These are phyloP conservation scores for Ceratobasidium sp. DNA, from an alignment of 1,284 basidiomycete genomes.

Conservation along the genomic window DNA sequence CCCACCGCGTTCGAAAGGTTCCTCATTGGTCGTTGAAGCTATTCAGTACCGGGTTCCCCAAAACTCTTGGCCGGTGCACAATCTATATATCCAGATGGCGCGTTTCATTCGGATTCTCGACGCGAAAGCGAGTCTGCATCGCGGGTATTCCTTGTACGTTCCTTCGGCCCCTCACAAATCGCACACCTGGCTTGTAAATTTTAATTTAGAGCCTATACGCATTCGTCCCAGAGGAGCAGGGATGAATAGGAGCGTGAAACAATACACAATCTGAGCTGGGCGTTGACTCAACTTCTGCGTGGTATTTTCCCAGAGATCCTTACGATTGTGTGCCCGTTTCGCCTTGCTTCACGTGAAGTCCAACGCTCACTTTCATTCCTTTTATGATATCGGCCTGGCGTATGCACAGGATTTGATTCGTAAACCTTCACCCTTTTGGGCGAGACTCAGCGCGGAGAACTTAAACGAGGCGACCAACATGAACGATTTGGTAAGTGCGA, in stretches of 20 bases:
- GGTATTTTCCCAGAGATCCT: conserved; percentile 76
- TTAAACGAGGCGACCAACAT: conserved; percentile 75
- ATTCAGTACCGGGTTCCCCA: too few species aligned
- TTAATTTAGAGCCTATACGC: conserved; percentile 70
- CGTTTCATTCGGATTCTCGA: too few species aligned
- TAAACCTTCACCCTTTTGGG: conserved; percentile 81
- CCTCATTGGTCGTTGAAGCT: too few species aligned
- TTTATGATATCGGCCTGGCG: conserved; percentile 78
- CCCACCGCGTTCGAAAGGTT: too few species aligned
- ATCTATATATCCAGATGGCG: conserved; percentile 68
- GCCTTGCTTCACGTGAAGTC: conserved; percentile 1
- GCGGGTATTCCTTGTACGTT: too few species aligned
- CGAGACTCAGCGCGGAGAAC: conserved; percentile 72
- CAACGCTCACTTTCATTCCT: background rate
- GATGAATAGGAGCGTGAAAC: conserved; percentile 89
- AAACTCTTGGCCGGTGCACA: too few species aligned
- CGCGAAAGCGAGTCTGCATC: too few species aligned
- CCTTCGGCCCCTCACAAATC: background rate
- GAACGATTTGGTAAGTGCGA: conserved; percentile 72
- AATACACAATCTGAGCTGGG: conserved; percentile 89
- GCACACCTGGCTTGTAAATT: conserved; percentile 12
- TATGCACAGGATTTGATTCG: conserved; percentile 87
- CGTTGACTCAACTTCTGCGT: conserved; percentile 77
- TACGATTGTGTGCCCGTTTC: conserved; percentile 69
- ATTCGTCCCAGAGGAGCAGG: conserved; percentile 80